Conservation (phyloP, 2,329 filamentous ascomycete genomes). For the Nemania sp. region DNA sequence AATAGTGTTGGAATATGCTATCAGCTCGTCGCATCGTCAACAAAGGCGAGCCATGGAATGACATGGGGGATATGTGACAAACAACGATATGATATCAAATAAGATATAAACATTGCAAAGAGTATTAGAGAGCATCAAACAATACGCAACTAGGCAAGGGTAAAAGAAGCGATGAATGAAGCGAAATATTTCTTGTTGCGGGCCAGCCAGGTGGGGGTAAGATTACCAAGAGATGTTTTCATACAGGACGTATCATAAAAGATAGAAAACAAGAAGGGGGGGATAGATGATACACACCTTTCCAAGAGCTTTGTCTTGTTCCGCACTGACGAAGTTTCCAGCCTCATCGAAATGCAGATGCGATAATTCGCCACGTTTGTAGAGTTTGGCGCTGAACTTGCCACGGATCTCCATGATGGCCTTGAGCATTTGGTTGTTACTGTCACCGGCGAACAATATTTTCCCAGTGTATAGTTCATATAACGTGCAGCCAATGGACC, state of each 20-base stretch:
- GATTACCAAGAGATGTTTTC: slow-evolving; percentile 17
- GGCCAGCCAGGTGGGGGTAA: neutral
- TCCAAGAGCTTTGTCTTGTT: slow-evolving; percentile 84
- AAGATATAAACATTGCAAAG: neutral
- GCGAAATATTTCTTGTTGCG: neutral
- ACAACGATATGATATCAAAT: neutral
- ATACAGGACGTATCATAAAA: neutral
- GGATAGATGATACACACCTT: slow-evolving; percentile 59
- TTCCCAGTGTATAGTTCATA: slow-evolving; percentile 98
- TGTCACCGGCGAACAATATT: slow-evolving; percentile 91
- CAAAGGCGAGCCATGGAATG: neutral
- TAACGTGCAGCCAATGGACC: slow-evolving; percentile 95
- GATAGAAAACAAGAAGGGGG: slow-evolving; percentile 34
- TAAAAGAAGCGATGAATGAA: neutral
- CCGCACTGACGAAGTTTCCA: slow-evolving; percentile 81
- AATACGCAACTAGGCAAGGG: neutral
- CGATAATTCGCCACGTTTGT: slow-evolving; percentile 79
- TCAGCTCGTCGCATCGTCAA: neutral
- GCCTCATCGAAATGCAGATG: slow-evolving; percentile 82
- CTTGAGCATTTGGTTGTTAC: slow-evolving; percentile 98
- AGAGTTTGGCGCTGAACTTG: slow-evolving; percentile 85
- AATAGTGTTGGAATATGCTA: neutral
- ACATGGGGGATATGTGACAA: neutral
- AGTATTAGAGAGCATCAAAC: neutral
- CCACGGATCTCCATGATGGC: slow-evolving; percentile 96